A percentile compares a stretch with the other conserved stretches of the same genome.
These are phyloP conservation scores for Eucalyptus sp. DNA, from an alignment of 345 rosid genomes.

Conservation along the genomic window DNA sequence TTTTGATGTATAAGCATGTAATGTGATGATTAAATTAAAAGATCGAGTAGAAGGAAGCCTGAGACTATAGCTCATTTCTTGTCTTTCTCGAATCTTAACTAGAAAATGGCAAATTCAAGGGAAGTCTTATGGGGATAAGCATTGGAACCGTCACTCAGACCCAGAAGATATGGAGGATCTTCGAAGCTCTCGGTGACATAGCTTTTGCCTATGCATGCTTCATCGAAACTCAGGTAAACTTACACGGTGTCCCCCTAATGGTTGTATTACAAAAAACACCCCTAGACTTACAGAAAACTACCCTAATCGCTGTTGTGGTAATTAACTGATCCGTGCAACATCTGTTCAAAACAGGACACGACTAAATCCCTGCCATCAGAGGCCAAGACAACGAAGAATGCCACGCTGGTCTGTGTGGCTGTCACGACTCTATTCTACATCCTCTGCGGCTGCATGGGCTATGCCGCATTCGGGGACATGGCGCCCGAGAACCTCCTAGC, in stretches of 20 bases:
- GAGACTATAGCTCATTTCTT: no score
- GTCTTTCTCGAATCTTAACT: no score
- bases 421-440: conserved; percentile 79
- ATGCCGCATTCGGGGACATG: no score
- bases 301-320: not conserved
- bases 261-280: not conserved
- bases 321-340: not conserved
- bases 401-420: conserved; percentile 40
- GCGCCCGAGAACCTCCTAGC: no score
- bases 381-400: conserved; percentile 70
- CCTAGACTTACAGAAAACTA: no score
- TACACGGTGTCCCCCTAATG: not conserved
- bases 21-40: not conserved
- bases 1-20: not conserved
- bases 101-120: no score
- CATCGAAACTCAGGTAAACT: conserved; percentile 63
- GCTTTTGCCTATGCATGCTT: conserved; percentile 51
- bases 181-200: no score
- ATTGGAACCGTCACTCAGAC: no score
- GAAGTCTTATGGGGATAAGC: no score
- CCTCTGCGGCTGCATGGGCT: no score
- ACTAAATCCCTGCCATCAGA: conserved; percentile 61
- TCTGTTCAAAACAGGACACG: conserved; percentile 26
- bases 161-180: no score
- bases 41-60: not conserved